Conservation (phyloP, 306 rosid species). For the Alnus glutinosa region DNA sequence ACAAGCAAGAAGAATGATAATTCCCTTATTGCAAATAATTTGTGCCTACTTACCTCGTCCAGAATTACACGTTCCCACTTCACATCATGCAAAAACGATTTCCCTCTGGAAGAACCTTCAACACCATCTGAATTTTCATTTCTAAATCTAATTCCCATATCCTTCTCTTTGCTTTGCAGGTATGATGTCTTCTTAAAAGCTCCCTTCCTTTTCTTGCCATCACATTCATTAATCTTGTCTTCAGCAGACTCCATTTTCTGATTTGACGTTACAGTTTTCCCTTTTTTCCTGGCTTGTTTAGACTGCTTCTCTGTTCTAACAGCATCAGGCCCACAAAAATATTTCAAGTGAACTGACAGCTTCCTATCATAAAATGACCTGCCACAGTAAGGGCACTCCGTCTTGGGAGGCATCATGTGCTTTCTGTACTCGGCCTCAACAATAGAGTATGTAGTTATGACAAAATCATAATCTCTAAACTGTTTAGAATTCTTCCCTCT, state of each 20-base stretch:
- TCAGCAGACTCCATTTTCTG: conserved; percentile 25
- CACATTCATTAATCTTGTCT: conserved; percentile 28
- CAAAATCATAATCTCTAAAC: conserved; percentile 71
- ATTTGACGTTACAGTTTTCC: conserved; percentile 10
- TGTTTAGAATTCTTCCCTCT: conserved; percentile 54
- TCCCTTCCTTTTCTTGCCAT: conserved; percentile 13
- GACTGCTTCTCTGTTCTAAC: conserved; percentile 74
- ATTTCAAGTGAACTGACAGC: conserved; percentile 50
- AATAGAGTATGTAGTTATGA: conserved; percentile 76
- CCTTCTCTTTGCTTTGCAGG: conserved; percentile 28
- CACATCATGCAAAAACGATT: conserved; percentile 64
- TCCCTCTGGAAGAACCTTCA: conserved; percentile 17
- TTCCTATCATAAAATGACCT: conserved; percentile 33
- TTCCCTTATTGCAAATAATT: background rate
- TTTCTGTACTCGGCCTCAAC: conserved; percentile 85
- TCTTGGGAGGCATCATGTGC: conserved; percentile 80
- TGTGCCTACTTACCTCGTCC: conserved; percentile 73
- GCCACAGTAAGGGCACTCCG: conserved; percentile 63
- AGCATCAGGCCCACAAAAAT: conserved; percentile 77
- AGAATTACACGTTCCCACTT: conserved; percentile 85
- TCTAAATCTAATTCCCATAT: conserved; percentile 13
- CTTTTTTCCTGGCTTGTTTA: conserved; percentile 64
- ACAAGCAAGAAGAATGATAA: background rate
- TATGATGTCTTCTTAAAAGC: conserved; percentile 14
- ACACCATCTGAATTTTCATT: conserved; percentile 21